These are phyloP conservation scores for Colletotrichum sp. DNA, from an alignment of 2,329 filamentous ascomycete species.

Conservation along the genomic window DNA sequence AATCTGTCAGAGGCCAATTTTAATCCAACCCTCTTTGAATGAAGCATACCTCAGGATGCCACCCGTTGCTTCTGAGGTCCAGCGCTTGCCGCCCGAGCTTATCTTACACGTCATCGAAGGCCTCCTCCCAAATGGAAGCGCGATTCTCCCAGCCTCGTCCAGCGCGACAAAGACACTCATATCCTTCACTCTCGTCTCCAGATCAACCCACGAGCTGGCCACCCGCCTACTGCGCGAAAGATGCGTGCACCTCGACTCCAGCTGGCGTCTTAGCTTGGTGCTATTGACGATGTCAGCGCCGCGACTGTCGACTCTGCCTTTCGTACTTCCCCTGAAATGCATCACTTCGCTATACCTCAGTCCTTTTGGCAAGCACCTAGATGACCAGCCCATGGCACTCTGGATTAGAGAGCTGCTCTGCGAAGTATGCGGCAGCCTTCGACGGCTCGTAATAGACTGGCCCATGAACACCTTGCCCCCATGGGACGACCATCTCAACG, in stretches of 20 bases:
- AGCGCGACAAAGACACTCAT: slow-evolving; percentile 47
- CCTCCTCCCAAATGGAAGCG: slow-evolving; percentile 33
- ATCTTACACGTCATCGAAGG: slow-evolving; percentile 39
- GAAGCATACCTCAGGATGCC: background rate
- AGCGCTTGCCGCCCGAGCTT: slow-evolving; percentile 36
- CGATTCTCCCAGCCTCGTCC: slow-evolving; percentile 37
- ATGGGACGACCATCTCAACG: slow-evolving; percentile 44
- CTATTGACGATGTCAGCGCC: slow-evolving; percentile 34
- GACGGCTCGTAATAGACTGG: slow-evolving; percentile 52
- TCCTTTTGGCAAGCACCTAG: slow-evolving; percentile 39
- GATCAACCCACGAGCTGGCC: slow-evolving; percentile 44
- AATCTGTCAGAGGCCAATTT: background rate
- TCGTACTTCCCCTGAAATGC: slow-evolving; percentile 30
- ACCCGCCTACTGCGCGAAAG: slow-evolving; percentile 46
- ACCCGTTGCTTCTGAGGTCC: background rate
- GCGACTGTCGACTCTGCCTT: background rate
- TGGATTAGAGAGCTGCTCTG: slow-evolving; percentile 48
- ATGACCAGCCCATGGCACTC: slow-evolving; percentile 43
- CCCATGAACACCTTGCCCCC: slow-evolving; percentile 48
- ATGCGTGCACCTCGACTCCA: slow-evolving; percentile 50
- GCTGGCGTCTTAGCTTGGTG: slow-evolving; percentile 35
- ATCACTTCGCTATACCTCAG: slow-evolving; percentile 47
- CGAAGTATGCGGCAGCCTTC: slow-evolving; percentile 42
- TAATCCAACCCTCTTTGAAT: background rate
- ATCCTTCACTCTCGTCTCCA: slow-evolving; percentile 47